Conservation (phyloP, 148 eudicot species). For the Rhododendron henanense region DNA sequence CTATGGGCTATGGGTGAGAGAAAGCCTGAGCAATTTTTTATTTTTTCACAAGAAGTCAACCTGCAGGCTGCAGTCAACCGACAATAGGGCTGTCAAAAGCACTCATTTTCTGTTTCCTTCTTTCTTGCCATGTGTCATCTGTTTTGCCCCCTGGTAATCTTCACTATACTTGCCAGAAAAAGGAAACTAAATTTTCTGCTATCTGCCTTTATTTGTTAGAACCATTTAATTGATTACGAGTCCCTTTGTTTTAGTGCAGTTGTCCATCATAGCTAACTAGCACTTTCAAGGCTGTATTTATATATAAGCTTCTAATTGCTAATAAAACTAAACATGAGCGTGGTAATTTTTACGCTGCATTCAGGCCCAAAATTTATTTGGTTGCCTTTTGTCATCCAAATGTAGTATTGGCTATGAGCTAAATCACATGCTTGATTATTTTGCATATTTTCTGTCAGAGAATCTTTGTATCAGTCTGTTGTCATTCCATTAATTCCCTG, state of each 20-base stretch:
- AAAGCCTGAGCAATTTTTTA: not conserved
- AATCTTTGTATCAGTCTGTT: not conserved
- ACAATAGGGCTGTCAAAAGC: not conserved
- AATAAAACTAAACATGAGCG: not conserved
- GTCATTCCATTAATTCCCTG: not conserved
- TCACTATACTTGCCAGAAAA: not conserved
- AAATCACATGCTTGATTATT: not conserved
- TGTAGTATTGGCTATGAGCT: not conserved
- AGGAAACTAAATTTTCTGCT: not conserved
- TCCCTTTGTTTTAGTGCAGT: no score
- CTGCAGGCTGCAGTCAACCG: not conserved
- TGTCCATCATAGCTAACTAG: not conserved
- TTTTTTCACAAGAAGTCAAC: not conserved
- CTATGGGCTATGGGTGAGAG: not conserved
- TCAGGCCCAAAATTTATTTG: not conserved
- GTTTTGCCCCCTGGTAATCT: slow-evolving; percentile 5
- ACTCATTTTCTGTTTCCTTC: not conserved
- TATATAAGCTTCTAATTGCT: not conserved
- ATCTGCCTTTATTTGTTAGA: not conserved
- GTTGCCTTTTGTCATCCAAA: not conserved
- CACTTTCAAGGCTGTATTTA: not conserved
- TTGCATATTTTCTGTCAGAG: not conserved
- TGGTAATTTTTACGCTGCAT: not conserved
- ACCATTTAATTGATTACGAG: not conserved
- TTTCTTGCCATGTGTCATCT: not conserved